Percentiles rank a stretch among this genome's conserved stretches.
Conservation (phyloP, 2,329 filamentous ascomycete species). For the Calonectria leucothoes region DNA sequence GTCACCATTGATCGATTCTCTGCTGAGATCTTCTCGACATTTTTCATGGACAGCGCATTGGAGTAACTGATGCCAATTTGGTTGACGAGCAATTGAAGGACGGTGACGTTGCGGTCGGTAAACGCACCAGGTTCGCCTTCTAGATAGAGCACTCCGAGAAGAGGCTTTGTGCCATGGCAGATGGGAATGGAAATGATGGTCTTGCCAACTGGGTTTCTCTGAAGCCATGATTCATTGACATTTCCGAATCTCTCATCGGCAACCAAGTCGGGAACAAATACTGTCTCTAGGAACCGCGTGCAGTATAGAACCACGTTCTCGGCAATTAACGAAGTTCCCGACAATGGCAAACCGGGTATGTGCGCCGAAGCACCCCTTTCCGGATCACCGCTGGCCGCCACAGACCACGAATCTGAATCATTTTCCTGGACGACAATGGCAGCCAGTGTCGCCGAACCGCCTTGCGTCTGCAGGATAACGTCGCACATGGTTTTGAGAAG, state of each 20-base stretch:
- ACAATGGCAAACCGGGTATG: constrained; percentile 72
- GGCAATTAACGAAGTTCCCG: constrained; percentile 75
- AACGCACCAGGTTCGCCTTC: constrained; percentile 81
- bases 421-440: constrained; percentile 81
- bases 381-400: constrained; percentile 79
- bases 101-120: constrained; percentile 77
- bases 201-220: constrained; percentile 75
- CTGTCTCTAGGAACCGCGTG: constrained; percentile 78
- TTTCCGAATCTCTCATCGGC: constrained; percentile 84
- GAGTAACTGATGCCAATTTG: constrained; percentile 81
- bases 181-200: constrained; percentile 86
- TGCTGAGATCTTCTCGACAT: constrained; percentile 80
- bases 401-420: constrained; percentile 72
- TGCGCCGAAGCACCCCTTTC: constrained; percentile 76
- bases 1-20: constrained; percentile 83
- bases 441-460: constrained; percentile 75
- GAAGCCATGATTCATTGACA: constrained; percentile 75
- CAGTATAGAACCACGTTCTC: constrained; percentile 83
- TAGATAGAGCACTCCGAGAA: constrained; percentile 81
- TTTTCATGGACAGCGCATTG: constrained; percentile 75
- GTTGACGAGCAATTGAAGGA: constrained; percentile 78
- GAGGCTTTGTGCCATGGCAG: constrained; percentile 74
- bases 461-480: constrained; percentile 82
- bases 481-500: constrained; percentile 85
- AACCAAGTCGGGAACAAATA: constrained; percentile 79